These are phyloP conservation scores for Phtheirospermum japonicum DNA, from an alignment of 257 asterid genomes.

Conservation along the genomic window DNA sequence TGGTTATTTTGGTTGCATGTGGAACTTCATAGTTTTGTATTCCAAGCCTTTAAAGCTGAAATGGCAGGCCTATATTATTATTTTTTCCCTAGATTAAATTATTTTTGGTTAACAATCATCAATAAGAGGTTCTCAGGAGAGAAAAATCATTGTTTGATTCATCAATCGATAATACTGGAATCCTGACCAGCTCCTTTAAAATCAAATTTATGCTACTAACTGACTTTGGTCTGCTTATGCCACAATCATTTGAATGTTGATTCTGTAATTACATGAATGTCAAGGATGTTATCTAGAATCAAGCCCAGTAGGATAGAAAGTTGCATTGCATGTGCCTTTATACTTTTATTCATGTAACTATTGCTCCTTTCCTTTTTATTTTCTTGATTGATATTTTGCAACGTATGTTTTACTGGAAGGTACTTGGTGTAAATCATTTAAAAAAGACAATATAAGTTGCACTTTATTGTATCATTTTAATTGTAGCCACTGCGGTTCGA, in stretches of 20 bases:
- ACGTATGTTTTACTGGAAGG: no score
- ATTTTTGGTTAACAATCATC: slow-evolving; percentile 1
- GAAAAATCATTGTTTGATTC: not conserved
- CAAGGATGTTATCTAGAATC: no score
- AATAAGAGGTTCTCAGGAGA: slow-evolving; percentile 7
- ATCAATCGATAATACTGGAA: not conserved
- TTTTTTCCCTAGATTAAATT: not conserved
- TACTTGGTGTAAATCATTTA: no score
- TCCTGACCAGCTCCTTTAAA: slow-evolving; percentile 4
- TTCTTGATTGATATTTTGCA: no score
- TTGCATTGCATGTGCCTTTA: no score
- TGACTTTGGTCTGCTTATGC: not conserved
- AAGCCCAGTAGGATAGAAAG: no score
- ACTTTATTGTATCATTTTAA: no score
- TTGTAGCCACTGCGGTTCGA: no score
- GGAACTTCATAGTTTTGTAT: slow-evolving; percentile 8
- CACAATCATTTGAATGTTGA: not conserved
- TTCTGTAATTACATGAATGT: not conserved
- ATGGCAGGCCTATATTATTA: not conserved
- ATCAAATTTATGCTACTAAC: not conserved
- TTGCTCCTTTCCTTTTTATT: no score
- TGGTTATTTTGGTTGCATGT: not conserved
- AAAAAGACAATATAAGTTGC: no score
- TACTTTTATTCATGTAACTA: no score
- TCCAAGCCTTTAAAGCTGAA: not conserved